phyloP scores from a whole-genome alignment of 805 yeast species.

The Cyberlindnera lachancei region DNA sequence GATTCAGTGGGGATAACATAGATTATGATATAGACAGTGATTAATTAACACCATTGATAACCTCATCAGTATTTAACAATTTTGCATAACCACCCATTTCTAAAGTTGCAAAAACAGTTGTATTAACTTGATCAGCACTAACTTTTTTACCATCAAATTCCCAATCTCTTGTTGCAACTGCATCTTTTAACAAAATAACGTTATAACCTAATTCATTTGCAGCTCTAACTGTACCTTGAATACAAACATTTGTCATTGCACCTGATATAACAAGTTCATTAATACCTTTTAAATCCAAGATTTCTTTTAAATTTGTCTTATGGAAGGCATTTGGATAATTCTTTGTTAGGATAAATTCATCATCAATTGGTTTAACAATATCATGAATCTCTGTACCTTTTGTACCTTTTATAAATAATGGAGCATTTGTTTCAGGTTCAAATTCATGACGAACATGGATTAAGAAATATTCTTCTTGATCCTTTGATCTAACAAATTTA shows the following conservation, averaged over 20 bases:
- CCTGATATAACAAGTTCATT: conserved; percentile 10
- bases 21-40: too few species aligned
- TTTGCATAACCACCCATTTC: conserved; percentile 8
- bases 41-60: too few species aligned
- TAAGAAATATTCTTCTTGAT: conserved; percentile 3
- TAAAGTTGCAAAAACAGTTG: conserved; percentile 13
- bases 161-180: conserved; percentile 13
- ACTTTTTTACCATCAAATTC: conserved; percentile 13
- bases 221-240: conserved; percentile 16
- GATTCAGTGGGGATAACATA: too few species aligned
- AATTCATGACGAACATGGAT: conserved; percentile 13
- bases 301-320: conserved; percentile 8
- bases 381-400: conserved; percentile 10
- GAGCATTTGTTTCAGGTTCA: conserved; percentile 2
- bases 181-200: conserved; percentile 11
- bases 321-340: conserved; percentile 11
- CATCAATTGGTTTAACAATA: conserved; percentile 5
- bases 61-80: not conserved
- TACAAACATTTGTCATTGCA: conserved; percentile 17
- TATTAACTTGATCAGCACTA: conserved; percentile 6
- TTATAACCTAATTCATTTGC: conserved; percentile 15
- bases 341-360: conserved; percentile 10
- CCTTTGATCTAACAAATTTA: conserved; percentile 6
- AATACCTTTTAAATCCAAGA: conserved; percentile 5
- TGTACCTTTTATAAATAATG: conserved; percentile 7